Percentiles rank a stretch among this genome's conserved stretches.
Conservation (phyloP, 148 eudicot species). For the Rhododendron griersonianum region DNA sequence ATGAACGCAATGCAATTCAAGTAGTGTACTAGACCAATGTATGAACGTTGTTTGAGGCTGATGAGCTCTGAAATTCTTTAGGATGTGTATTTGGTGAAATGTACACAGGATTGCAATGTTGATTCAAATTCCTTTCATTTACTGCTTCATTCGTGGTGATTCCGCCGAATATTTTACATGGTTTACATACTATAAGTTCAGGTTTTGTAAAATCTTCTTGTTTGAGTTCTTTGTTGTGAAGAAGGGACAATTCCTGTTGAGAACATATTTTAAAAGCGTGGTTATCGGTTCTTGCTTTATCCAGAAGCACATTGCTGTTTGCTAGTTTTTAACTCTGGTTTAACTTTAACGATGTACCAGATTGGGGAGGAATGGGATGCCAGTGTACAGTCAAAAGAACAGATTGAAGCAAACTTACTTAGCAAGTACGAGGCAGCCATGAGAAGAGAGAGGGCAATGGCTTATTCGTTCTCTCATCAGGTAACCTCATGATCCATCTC, state of each 20-base stretch:
- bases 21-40: neutral
- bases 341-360: conserved; percentile 28
- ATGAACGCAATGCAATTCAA: neutral
- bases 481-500: conserved; percentile 37
- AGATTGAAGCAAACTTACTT: conserved; percentile 73
- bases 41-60: neutral
- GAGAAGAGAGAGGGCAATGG: conserved; percentile 89
- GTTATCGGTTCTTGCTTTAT: neutral
- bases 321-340: neutral
- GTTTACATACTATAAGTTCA: neutral
- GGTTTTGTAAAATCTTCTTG: neutral
- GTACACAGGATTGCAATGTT: neutral
- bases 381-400: conserved; percentile 76
- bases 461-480: conserved; percentile 96
- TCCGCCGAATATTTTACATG: neutral
- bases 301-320: conserved; percentile 1
- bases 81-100: neutral
- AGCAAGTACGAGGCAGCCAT: conserved; percentile 85
- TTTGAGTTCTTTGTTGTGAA: neutral
- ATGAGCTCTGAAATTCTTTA: neutral
- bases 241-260: neutral
- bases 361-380: conserved; percentile 79
- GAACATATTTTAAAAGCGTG: neutral
- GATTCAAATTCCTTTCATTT: neutral
- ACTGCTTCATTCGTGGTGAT: neutral